Evolutionary conservation across 192 early-diverging fungal genomes (phyloP), one percentile per base, ranked within the genome.

Genomic region (Chytriomyces hyalinus): DNA sequence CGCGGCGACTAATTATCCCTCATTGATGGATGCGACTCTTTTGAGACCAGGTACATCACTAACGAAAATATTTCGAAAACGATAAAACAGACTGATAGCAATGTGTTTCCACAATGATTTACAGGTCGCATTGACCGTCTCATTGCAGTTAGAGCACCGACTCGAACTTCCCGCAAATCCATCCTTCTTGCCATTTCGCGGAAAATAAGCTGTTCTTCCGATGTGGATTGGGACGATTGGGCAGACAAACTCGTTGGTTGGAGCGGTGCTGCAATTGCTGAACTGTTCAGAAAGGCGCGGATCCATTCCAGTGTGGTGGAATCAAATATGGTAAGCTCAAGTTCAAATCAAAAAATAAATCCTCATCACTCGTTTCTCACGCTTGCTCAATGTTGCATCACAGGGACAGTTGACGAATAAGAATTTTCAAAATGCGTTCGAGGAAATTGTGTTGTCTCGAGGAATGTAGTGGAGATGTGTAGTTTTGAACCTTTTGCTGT

Each of bases 1-100:
- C 61, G 94, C 91, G 0, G 96, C 97, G 5, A 97, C 97, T 1
- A 98, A 97, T 67, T 90, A 92, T 66, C 91, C 90, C 5, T 80
- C 86, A 49, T 62, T 85, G 6, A 92, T 98, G 69, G 96, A 96
- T 76, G 22, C 81, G 15, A 85, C 92, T 5, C 87, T 98, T 45
- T 71, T 97, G 61, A 80, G 95, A 44, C 87, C 96, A n/a, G 96
- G 91, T 88, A 53, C 13, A 68, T 65, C 17, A 6, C 57, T 8
- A 26, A 49, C 2, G 6, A 4, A 3, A 36, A 36, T 36, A 36
- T 36, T 36, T 36, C 2, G 36, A 36, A 36, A 36, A 36, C 4
- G 36, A 36, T 4, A 36, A 36, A 36, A 36, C 57, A 28, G 49
- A 8, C 50, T 53, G 20, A 45, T 51, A 4, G 63, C 17, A 4